These are phyloP conservation scores for Nakaseomyces delphensis DNA, from an alignment of 1,139 yeast species.

Conservation along the genomic window DNA sequence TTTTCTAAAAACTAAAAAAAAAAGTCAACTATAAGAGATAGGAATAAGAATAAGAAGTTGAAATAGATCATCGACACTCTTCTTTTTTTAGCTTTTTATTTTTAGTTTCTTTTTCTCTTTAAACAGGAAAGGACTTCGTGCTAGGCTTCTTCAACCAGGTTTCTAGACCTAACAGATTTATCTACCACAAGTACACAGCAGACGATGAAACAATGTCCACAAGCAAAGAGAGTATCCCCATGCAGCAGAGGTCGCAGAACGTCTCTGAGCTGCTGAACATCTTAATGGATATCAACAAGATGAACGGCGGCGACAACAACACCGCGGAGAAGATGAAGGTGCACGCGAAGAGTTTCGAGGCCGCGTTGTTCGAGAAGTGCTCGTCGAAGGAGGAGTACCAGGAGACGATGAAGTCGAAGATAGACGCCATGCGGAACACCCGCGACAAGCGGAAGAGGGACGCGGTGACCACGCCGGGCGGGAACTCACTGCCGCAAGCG, in stretches of 20 bases:
- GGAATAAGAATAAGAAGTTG: too few species aligned
- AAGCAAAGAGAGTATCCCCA: constrained; percentile 14
- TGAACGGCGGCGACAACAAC: constrained; percentile 30
- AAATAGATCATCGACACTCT: not conserved
- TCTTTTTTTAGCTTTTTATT: not conserved
- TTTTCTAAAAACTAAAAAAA: too few species aligned
- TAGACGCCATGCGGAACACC: constrained; percentile 30
- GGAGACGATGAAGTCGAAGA: constrained; percentile 31
- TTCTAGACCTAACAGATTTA: constrained; percentile 5
- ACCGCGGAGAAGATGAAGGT: constrained; percentile 32
- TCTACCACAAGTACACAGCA: constrained; percentile 5
- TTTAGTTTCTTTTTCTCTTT: not conserved
- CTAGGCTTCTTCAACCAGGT: constrained; percentile 7
- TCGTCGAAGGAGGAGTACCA: constrained; percentile 30
- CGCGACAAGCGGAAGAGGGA: constrained; percentile 27
- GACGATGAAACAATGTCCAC: constrained; percentile 7
- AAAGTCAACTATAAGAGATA: too few species aligned
- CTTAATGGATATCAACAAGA: constrained; percentile 30
- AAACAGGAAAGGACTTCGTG: not conserved
- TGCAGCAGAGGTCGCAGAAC: constrained; percentile 30
- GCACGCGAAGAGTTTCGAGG: constrained; percentile 32
- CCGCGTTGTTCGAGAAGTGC: constrained; percentile 30
- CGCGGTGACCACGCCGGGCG: constrained; percentile 4
- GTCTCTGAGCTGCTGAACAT: constrained; percentile 30
- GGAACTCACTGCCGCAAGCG: not conserved